These are phyloP conservation scores for Hortaea sp. DNA, from an alignment of 2,329 filamentous ascomycete species.

Conservation along the genomic window DNA sequence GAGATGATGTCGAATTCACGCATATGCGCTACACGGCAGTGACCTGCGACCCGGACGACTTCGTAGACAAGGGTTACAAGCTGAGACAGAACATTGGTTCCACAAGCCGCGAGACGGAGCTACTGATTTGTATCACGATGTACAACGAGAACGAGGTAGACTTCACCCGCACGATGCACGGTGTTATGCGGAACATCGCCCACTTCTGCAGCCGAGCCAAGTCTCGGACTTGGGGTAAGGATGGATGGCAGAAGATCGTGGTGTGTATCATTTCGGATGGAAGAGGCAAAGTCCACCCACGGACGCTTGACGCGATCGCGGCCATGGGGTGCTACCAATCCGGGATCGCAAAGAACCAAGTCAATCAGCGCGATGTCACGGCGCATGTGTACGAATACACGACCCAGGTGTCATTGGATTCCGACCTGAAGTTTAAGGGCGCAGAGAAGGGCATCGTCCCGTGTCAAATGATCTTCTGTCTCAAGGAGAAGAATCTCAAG, in stretches of 20 bases:
- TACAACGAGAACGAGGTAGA: constrained; percentile 97
- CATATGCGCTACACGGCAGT: constrained; percentile 98
- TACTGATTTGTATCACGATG: constrained; percentile 97
- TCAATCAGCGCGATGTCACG: constrained; percentile 91
- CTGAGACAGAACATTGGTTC: constrained; percentile 80
- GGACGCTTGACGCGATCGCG: constrained; percentile 86
- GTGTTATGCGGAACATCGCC: constrained; percentile 94
- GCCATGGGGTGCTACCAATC: constrained; percentile 98
- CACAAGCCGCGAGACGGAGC: constrained; percentile 78
- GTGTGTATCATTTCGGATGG: constrained; percentile 95
- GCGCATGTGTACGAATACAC: constrained; percentile 99
- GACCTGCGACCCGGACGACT: constrained; percentile 96
- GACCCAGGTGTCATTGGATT: constrained; percentile 90
- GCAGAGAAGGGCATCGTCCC: constrained; percentile 98
- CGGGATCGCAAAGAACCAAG: constrained; percentile 95
- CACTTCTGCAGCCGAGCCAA: constrained; percentile 91
- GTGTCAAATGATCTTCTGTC: constrained; percentile 94
- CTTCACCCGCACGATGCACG: constrained; percentile 97
- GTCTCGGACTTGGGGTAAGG: constrained; percentile 91
- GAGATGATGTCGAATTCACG: constrained; percentile 92
- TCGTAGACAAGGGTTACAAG: constrained; percentile 79
- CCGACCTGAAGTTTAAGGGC: constrained; percentile 96
- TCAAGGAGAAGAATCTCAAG: constrained; percentile 96
- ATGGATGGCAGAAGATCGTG: constrained; percentile 98
- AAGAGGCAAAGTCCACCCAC: constrained; percentile 82